Evolutionary conservation across 345 rosid species (phyloP), one percentile per base, ranked within the genome.

Genomic region (Lepidium africanum): DNA sequence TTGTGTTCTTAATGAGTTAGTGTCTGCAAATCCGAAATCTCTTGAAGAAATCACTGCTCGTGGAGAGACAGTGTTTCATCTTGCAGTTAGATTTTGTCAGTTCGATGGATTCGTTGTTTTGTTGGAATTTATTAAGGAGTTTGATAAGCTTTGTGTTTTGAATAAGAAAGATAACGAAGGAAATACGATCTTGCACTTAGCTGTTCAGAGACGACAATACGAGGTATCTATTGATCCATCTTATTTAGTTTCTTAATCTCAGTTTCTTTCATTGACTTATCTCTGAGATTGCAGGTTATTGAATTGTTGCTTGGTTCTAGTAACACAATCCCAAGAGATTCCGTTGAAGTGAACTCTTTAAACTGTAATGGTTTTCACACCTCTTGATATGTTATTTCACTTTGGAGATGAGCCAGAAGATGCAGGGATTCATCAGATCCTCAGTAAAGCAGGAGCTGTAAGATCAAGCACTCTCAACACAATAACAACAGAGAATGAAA

Each of bases 11-110:
- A 49, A 63, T 50, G 74, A 72, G 58, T 51, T 72, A 64, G 59
- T 82, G 1, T 64, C 70, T 10, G 74, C 83, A 25, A 67, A 77
- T 35, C 74, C 79, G 0, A 47, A 39, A 10, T 71, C 76, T 9
- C 21, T 74, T 40, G 74, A 56, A 64, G 49, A 65, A 48, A 57
- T 71, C 47, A 76, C 76, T 0, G 71, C 59, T 59, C 64, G 53
- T 25, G 67, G 76, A 0, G 81, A 81, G 63, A 81, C 81, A 2
- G 68, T 33, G 46, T 61, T 81, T 65, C 81, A 81, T 69, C 73
- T 79, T 12, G 76, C 79, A 3, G 77, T 79, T 65, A 76, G 73
- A 6, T 76, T 3, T 11, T 32, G 30, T 60, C 77, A 71, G 79
- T 74, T 73, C 9, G 76, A 79, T 32, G 81, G 58, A 1, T 69